Percentiles rank a stretch among this genome's conserved stretches.
Conservation (phyloP, 1,284 basidiomycete genomes). For the Austroboletus niveus region DNA sequence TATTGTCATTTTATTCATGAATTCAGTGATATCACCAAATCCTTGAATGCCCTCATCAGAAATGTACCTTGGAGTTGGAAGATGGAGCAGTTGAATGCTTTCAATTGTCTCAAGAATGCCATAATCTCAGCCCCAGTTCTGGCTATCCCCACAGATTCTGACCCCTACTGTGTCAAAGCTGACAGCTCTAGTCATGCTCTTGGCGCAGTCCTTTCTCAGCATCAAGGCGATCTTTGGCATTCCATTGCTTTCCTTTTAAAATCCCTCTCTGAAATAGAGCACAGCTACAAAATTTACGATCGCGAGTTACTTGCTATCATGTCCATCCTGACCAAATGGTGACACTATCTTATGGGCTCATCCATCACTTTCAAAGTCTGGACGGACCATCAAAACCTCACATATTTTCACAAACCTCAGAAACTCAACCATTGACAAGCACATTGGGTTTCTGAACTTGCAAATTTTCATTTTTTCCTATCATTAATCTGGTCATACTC, state of each 20-base stretch:
- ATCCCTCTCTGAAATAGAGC: background rate
- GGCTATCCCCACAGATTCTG: slow-evolving; percentile 3
- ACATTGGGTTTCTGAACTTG: slow-evolving; percentile 34
- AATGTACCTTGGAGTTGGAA: background rate
- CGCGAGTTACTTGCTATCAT: slow-evolving; percentile 5
- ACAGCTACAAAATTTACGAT: no score
- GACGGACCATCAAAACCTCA: background rate
- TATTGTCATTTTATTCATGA: background rate
- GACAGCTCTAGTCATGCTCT: background rate
- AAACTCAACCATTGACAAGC: slow-evolving; percentile 37
- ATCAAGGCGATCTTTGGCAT: no score
- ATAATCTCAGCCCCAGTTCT: background rate
- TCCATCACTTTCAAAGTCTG: slow-evolving; percentile 16
- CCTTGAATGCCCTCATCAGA: no score
- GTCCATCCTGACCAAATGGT: slow-evolving; percentile 15
- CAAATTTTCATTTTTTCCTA: slow-evolving; percentile 10
- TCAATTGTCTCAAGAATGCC: background rate
- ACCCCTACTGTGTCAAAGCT: slow-evolving; percentile 1
- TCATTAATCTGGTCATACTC: background rate
- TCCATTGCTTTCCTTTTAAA: background rate
- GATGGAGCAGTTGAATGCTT: background rate
- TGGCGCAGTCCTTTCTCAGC: background rate
- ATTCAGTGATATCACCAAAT: no score
- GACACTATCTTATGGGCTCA: slow-evolving; percentile 30
- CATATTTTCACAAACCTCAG: slow-evolving; percentile 20